phyloP scores from a whole-genome alignment of 805 yeast species.

The Starmerella cellae region DNA sequence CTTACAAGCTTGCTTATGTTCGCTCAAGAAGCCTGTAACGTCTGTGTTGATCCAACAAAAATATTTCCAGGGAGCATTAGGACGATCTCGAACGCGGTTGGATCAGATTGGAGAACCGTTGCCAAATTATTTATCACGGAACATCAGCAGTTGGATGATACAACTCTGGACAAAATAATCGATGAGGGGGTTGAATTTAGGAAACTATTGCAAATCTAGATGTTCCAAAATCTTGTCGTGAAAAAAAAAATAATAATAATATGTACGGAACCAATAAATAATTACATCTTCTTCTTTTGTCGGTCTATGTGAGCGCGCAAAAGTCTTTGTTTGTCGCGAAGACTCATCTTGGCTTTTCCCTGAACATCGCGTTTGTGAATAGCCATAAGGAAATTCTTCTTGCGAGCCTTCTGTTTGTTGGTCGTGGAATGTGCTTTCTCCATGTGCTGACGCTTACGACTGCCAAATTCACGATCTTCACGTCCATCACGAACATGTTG shows the following conservation, averaged over 20 bases:
- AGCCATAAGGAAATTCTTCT: slow-evolving; percentile 99
- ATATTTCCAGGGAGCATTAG: neutral
- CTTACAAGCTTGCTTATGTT: slow-evolving; percentile 3
- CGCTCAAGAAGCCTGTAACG: neutral
- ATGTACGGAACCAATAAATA: neutral
- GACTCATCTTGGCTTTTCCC: slow-evolving; percentile 81
- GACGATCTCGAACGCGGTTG: neutral
- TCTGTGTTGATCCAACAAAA: neutral
- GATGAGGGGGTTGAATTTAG: neutral
- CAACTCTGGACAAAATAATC: neutral
- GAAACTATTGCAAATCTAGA: neutral
- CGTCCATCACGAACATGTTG: slow-evolving; percentile 81
- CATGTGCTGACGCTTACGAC: slow-evolving; percentile 54
- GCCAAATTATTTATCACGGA: neutral
- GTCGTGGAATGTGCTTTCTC: slow-evolving; percentile 77
- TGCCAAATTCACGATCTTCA: slow-evolving; percentile 85
- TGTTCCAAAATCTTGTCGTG: neutral
- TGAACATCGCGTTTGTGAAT: slow-evolving; percentile 88
- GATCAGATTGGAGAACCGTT: neutral
- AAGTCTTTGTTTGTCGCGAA: slow-evolving; percentile 80
- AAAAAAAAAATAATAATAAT: neutral
- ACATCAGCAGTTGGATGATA: no score
- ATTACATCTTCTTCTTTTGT: slow-evolving; percentile 73
- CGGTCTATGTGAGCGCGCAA: slow-evolving; percentile 74
- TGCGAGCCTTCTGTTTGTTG: slow-evolving; percentile 87